Evolutionary conservation across 2,329 filamentous ascomycete genomes (phyloP).

Genomic region (Dactylellina cionopaga): DNA sequence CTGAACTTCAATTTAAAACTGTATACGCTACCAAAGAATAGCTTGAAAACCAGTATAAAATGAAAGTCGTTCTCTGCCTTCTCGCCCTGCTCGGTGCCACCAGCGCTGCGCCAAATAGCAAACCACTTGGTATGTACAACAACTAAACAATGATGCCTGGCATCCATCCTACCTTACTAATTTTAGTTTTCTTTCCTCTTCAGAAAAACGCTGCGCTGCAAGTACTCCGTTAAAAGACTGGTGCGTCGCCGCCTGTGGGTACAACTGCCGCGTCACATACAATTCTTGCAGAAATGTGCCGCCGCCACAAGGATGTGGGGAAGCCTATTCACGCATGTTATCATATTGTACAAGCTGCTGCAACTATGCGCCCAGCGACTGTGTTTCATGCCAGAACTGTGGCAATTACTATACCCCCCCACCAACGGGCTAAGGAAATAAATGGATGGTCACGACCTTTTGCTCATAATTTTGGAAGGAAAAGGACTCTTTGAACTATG

Average conservation of each 20-base stretch:
- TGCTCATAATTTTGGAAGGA: too few relatives aligned
- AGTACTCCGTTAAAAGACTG: slow-evolving; percentile 6
- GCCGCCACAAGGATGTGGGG: slow-evolving; percentile 7
- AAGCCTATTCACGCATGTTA: slow-evolving; percentile 41
- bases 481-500: too few relatives aligned
- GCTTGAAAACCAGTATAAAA: slow-evolving; percentile 19
- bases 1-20: slow-evolving; percentile 1
- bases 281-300: slow-evolving; percentile 20
- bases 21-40: slow-evolving; percentile 1
- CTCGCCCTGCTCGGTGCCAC: slow-evolving; percentile 33
- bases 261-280: slow-evolving; percentile 46
- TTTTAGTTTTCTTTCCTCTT: background rate
- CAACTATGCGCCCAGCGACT: slow-evolving; percentile 2
- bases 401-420: slow-evolving; percentile 17
- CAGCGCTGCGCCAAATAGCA: slow-evolving; percentile 27
- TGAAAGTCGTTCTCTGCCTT: slow-evolving; percentile 40
- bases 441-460: too few relatives aligned
- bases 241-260: slow-evolving; percentile 26
- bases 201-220: slow-evolving; percentile 45
- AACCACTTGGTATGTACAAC: slow-evolving; percentile 17
- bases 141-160: background rate
- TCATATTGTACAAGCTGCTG: slow-evolving; percentile 30
- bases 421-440: slow-evolving; percentile 2
- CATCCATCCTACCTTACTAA: background rate
- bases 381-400: slow-evolving; percentile 19